Evolutionary conservation across 805 yeast species (phyloP).

Genomic region (Teunomyces cretensis): DNA sequence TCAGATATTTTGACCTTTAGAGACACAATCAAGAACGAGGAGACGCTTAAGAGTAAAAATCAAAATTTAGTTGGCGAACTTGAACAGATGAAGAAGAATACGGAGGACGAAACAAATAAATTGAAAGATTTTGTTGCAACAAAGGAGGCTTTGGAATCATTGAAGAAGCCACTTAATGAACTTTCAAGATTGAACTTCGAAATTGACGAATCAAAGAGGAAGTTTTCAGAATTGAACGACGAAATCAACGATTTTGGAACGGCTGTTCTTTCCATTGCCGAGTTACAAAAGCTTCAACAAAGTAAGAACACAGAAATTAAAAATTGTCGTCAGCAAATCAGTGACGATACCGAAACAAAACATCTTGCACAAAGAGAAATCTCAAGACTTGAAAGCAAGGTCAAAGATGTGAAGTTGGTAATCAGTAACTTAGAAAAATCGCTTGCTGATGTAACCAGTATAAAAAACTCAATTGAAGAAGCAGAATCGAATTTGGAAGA

Average conservation of each 20-base stretch:
- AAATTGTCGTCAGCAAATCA: conserved; percentile 31
- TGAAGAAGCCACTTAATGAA: conserved; percentile 32
- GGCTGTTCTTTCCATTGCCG: conserved; percentile 37
- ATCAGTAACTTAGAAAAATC: conserved; percentile 56
- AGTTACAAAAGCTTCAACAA: conserved; percentile 45
- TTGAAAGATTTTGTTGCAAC: conserved; percentile 3
- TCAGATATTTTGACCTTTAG: conserved; percentile 27
- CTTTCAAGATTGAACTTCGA: conserved; percentile 34
- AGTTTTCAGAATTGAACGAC: conserved; percentile 25
- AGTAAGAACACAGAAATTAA: conserved; percentile 41
- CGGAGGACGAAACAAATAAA: conserved; percentile 5
- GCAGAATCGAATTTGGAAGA: conserved; percentile 15
- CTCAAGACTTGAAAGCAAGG: conserved; percentile 44
- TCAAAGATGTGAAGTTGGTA: conserved; percentile 52
- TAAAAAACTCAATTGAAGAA: conserved; percentile 39
- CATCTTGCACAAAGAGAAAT: conserved; percentile 46
- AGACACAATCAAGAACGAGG: conserved; percentile 16
- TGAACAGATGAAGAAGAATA: neutral
- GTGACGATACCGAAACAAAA: conserved; percentile 37
- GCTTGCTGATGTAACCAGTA: conserved; percentile 45
- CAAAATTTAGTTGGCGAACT: neutral
- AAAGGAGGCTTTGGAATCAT: conserved; percentile 12
- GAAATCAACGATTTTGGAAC: conserved; percentile 41
- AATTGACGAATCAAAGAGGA: conserved; percentile 20
- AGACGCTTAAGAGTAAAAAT: conserved; percentile 6